phyloP scores from a whole-genome alignment of 768 basidiomycete species.

The Podaxis sp. region DNA sequence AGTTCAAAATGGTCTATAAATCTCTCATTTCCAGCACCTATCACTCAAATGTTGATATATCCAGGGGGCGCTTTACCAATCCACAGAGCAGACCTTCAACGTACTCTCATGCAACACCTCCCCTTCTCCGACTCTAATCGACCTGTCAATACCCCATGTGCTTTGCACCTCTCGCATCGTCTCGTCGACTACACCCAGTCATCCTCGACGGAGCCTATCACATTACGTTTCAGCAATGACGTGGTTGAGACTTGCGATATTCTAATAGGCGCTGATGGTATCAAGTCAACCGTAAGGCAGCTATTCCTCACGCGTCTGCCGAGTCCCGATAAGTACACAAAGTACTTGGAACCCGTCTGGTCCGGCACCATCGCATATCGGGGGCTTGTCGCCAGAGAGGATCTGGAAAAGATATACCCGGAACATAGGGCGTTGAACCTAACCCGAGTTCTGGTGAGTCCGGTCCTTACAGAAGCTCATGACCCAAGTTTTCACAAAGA shows the following conservation, averaged over 20 bases:
- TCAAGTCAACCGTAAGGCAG: constrained; percentile 29
- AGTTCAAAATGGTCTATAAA: background rate
- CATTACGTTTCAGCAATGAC: constrained; percentile 23
- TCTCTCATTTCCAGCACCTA: background rate
- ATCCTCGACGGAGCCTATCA: constrained; percentile 18
- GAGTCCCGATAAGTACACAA: background rate
- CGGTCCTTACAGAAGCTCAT: too few species aligned
- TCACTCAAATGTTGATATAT: background rate
- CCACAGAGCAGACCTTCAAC: constrained; percentile 26
- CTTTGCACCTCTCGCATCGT: constrained; percentile 22
- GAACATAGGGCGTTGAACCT: constrained; percentile 16
- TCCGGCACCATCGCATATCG: constrained; percentile 35
- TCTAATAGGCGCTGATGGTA: constrained; percentile 39
- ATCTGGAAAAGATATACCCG: constrained; percentile 19
- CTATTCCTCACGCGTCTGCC: constrained; percentile 13
- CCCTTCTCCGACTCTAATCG: constrained; percentile 10
- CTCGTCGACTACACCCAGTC: background rate
- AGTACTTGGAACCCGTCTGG: constrained; percentile 27
- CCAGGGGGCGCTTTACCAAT: constrained; percentile 21
- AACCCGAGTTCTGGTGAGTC: too few species aligned
- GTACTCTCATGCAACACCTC: constrained; percentile 32
- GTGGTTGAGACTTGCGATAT: constrained; percentile 12
- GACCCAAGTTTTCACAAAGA: too few species aligned
- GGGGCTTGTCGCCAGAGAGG: constrained; percentile 25
- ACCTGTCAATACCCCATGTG: background rate